These are phyloP conservation scores for Gossypium herbaceum DNA, from an alignment of 345 rosid species.

Conservation along the genomic window DNA sequence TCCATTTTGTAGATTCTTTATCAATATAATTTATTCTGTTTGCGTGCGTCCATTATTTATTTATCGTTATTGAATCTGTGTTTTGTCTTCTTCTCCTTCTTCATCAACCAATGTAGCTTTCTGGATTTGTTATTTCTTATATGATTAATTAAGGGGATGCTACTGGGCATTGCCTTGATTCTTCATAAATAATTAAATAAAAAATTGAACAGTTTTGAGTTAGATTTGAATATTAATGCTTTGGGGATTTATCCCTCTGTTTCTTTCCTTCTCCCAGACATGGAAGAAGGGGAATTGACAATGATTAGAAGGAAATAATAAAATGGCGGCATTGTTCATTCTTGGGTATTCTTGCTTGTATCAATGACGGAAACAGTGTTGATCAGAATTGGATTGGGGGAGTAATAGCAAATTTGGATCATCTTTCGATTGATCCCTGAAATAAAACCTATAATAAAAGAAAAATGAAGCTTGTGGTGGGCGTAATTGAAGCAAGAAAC, in stretches of 20 bases:
- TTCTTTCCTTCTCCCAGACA: not conserved
- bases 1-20: not conserved
- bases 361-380: not conserved
- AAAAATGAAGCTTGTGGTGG: conserved; percentile 70
- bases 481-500: conserved; percentile 78
- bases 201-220: not conserved
- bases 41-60: not conserved
- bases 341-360: not conserved
- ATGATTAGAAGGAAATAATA: not conserved
- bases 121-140: not conserved
- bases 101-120: not conserved
- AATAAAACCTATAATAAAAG: not conserved
- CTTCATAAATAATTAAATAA: not conserved
- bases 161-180: not conserved
- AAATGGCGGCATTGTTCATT: not conserved
- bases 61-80: not conserved
- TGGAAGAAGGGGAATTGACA: not conserved
- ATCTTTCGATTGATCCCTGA: not conserved
- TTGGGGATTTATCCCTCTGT: not conserved
- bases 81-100: not conserved
- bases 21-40: not conserved
- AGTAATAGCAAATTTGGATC: not conserved
- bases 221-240: not conserved
- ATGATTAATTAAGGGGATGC: not conserved
- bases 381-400: not conserved